A percentile compares a stretch with the other conserved stretches of the same genome.
Conservation (phyloP, 768 basidiomycete genomes). For the Psilocybe subaeruginosa region DNA sequence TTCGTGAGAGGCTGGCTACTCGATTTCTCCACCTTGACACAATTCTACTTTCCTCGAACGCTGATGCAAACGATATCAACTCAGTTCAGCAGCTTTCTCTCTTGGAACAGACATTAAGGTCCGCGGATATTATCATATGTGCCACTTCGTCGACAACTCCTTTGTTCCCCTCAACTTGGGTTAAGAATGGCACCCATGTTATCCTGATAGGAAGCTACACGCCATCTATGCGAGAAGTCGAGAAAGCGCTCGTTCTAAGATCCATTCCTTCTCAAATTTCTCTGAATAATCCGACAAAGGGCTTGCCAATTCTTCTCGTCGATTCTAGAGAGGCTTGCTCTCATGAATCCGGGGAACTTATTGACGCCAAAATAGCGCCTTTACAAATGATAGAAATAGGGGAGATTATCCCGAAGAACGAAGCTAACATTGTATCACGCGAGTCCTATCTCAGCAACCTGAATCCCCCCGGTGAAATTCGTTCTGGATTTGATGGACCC, state of each 20-base stretch:
- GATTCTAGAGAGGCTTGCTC: conserved; percentile 74
- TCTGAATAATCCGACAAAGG: neutral
- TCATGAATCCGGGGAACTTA: conserved; percentile 85
- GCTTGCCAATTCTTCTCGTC: conserved; percentile 55
- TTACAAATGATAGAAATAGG: conserved; percentile 69
- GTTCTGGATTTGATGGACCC: conserved; percentile 35
- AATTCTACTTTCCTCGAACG: conserved; percentile 18
- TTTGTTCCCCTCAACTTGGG: conserved; percentile 70
- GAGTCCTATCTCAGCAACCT: conserved; percentile 6
- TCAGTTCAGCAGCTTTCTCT: neutral
- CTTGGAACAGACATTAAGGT: conserved; percentile 36
- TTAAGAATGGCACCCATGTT: conserved; percentile 65
- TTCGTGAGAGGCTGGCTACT: conserved; percentile 30
- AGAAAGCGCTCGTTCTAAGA: conserved; percentile 55
- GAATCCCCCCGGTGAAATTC: neutral
- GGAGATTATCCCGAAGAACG: conserved; percentile 45
- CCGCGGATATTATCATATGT: conserved; percentile 65
- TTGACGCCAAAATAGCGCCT: conserved; percentile 46
- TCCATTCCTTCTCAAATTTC: conserved; percentile 29
- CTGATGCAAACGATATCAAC: neutral
- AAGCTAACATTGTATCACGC: conserved; percentile 11
- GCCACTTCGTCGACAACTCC: conserved; percentile 75
- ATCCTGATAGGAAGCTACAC: conserved; percentile 85
- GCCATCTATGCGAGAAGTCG: conserved; percentile 80
- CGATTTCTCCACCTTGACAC: conserved; percentile 30